A percentile compares a stretch with the other conserved stretches of the same genome.
Evolutionary conservation across 495 filamentous ascomycete genomes (phyloP).

Genomic region (Hypoxylon cercidicola): DNA sequence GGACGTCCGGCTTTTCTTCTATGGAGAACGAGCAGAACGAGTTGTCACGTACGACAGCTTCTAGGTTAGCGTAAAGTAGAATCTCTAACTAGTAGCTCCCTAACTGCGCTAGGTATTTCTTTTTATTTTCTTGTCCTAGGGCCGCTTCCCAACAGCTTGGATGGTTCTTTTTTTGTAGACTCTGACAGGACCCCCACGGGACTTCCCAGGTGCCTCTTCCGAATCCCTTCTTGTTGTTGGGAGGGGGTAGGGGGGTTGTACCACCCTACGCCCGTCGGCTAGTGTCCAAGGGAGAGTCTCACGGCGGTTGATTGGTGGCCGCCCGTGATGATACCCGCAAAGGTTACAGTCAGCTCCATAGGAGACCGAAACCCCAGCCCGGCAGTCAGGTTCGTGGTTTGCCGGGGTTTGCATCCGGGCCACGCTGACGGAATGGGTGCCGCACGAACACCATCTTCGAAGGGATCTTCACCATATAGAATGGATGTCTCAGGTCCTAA

Average conservation of each 20-base stretch:
- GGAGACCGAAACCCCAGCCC: no score
- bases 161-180: no score
- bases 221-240: not conserved
- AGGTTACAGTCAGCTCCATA: not conserved
- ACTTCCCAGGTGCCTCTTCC: no score
- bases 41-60: not conserved
- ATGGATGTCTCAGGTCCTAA: no score
- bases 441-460: not conserved
- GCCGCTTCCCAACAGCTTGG: no score
- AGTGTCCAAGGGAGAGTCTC: not conserved
- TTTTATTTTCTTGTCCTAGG: not conserved
- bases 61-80: not conserved
- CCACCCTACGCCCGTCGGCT: not conserved
- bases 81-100: not conserved
- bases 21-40: not conserved
- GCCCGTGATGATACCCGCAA: not conserved
- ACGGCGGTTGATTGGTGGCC: not conserved
- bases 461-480: no score
- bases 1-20: not conserved
- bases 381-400: not conserved
- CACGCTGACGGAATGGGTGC: not conserved
- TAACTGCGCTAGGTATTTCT: not conserved
- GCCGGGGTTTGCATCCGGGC: slow-evolving; percentile 1
- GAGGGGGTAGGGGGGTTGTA: no score
- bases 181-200: no score